Evolutionary conservation across 2,329 filamentous ascomycete species (phyloP).

Genomic region (Leptographium radiaticola): DNA sequence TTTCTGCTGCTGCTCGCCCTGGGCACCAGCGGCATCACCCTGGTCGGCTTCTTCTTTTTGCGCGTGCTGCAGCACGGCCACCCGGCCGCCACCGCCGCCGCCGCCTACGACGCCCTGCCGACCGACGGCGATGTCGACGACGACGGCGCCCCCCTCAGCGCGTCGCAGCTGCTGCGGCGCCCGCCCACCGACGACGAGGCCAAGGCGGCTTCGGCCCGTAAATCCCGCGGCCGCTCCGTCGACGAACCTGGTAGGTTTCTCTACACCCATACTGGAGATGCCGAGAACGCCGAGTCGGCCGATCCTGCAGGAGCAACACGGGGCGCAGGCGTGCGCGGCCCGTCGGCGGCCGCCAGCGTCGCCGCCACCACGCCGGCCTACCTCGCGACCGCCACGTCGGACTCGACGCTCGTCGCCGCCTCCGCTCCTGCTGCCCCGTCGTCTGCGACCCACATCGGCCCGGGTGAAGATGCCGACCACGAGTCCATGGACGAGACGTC

Average conservation of each 20-base stretch:
- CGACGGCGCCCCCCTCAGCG: constrained; percentile 15
- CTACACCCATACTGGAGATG: constrained; percentile 10
- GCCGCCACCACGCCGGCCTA: background rate
- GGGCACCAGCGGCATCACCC: constrained; percentile 64
- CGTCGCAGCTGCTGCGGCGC: constrained; percentile 26
- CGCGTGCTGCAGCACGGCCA: constrained; percentile 53
- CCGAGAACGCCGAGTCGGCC: background rate
- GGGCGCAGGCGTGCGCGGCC: background rate
- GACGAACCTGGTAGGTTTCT: constrained; percentile 55
- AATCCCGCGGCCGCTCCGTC: constrained; percentile 22
- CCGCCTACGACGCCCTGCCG: constrained; percentile 42
- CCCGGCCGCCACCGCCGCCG: background rate
- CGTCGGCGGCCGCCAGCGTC: background rate
- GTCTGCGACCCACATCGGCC: constrained; percentile 3
- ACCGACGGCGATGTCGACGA: constrained; percentile 4
- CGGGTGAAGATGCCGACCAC: constrained; percentile 18
- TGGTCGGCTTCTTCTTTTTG: constrained; percentile 74
- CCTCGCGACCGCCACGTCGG: background rate
- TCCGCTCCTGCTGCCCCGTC: background rate
- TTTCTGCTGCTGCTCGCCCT: constrained; percentile 70
- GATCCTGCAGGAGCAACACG: background rate
- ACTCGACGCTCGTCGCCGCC: background rate
- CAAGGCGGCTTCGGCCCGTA: constrained; percentile 16
- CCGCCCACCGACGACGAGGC: constrained; percentile 26
- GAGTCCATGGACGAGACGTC: constrained; percentile 56